Conservation (phyloP, 495 filamentous ascomycete species). For the Tuber indicum region DNA sequence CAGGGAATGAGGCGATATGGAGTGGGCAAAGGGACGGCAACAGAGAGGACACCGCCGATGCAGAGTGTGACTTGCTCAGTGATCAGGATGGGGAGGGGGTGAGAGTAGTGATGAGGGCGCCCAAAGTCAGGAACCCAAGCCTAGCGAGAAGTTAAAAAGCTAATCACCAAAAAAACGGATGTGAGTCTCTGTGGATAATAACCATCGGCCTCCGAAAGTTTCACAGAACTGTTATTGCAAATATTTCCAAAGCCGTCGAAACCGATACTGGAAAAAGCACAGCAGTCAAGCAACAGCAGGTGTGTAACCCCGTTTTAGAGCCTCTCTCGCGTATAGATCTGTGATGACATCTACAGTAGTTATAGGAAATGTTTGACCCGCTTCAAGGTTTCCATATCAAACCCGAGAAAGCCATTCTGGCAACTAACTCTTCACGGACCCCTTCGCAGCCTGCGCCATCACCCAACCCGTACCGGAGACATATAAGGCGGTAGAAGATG, state of each 20-base stretch:
- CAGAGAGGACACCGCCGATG: conserved; percentile 41
- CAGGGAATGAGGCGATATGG: background rate
- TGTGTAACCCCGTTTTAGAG: background rate
- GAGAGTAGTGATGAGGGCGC: background rate
- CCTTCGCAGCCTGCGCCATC: background rate
- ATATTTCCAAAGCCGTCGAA: conserved; percentile 64
- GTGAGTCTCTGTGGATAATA: conserved; percentile 7
- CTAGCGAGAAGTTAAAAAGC: background rate
- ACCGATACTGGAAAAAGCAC: conserved; percentile 75
- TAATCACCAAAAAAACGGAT: conserved; percentile 57
- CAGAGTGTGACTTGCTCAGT: conserved; percentile 19
- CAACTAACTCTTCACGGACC: conserved; percentile 63
- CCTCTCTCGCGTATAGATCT: background rate
- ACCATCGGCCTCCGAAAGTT: conserved; percentile 1
- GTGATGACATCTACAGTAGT: conserved; percentile 6
- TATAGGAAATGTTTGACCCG: conserved; percentile 64
- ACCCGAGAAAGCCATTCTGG: conserved; percentile 78
- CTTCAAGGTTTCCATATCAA: conserved; percentile 81
- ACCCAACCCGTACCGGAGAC: conserved; percentile 20
- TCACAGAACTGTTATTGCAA: conserved; percentile 52
- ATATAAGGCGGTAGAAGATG: conserved; percentile 73
- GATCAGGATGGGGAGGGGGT: conserved; percentile 11
- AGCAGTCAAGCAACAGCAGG: conserved; percentile 72
- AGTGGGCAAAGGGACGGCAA: conserved; percentile 39
- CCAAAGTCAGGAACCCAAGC: conserved; percentile 3